These are phyloP conservation scores for Zoysia japonica DNA, from an alignment of 176 grass and related monocot species.

Conservation along the genomic window DNA sequence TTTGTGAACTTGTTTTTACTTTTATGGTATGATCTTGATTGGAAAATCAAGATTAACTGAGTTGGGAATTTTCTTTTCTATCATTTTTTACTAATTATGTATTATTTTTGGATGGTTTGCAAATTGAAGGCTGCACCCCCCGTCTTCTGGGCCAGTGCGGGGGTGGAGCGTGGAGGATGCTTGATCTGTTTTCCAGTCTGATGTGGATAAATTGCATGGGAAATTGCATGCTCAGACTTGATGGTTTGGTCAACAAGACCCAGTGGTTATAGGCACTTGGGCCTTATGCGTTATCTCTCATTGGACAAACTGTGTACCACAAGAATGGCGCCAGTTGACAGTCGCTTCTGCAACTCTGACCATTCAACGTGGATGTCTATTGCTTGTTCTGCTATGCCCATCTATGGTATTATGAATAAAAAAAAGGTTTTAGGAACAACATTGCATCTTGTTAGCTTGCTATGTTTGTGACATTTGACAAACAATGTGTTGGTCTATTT, in stretches of 20 bases:
- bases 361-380: constrained; percentile 10
- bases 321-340: constrained; percentile 28
- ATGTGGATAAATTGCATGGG: constrained; percentile 28
- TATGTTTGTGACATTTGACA: background rate
- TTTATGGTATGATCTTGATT: background rate
- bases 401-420: constrained; percentile 43
- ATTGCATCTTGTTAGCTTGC: constrained; percentile 15
- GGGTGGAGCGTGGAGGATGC: constrained; percentile 15
- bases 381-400: constrained; percentile 31
- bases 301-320: constrained; percentile 23
- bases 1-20: background rate
- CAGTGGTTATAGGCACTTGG: constrained; percentile 21
- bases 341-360: constrained; percentile 21
- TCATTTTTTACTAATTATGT: background rate
- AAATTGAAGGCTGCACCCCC: constrained; percentile 31
- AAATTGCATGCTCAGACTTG: constrained; percentile 39
- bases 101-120: constrained; percentile 16
- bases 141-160: constrained; percentile 6
- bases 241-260: constrained; percentile 30
- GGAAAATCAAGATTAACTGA: background rate
- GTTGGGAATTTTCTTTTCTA: background rate
- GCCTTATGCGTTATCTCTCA: constrained; percentile 9
- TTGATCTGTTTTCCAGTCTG: constrained; percentile 38
- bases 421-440: constrained; percentile 9
- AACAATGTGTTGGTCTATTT: constrained; percentile 3